These are phyloP conservation scores for Starmera amethionina DNA, from an alignment of 805 yeast species.

Conservation along the genomic window DNA sequence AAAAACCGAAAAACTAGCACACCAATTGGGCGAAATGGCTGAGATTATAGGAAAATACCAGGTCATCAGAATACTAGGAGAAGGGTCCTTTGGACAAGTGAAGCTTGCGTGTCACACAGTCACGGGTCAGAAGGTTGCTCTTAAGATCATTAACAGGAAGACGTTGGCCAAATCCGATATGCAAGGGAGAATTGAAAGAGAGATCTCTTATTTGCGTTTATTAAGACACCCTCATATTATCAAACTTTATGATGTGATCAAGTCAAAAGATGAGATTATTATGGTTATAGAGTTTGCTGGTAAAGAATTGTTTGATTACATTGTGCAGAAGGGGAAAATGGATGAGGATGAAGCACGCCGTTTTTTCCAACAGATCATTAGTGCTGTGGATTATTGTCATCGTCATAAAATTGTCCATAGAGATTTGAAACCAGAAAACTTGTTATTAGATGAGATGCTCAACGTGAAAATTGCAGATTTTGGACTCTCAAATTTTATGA, in stretches of 20 bases:
- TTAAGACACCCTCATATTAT: constrained; percentile 94
- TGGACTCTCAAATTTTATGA: constrained; percentile 92
- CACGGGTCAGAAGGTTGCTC: constrained; percentile 87
- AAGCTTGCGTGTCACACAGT: constrained; percentile 83
- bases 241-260: constrained; percentile 89
- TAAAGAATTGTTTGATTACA: constrained; percentile 91
- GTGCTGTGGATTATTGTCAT: constrained; percentile 95
- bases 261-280: constrained; percentile 88
- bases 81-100: constrained; percentile 95
- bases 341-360: constrained; percentile 85
- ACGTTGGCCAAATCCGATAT: constrained; percentile 90
- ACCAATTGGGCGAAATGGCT: constrained; percentile 18
- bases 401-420: constrained; percentile 94
- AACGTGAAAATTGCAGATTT: constrained; percentile 96
- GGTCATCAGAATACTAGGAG: constrained; percentile 86
- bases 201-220: constrained; percentile 78
- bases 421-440: constrained; percentile 92
- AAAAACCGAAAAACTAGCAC: constrained; percentile 15
- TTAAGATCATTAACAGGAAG: constrained; percentile 86
- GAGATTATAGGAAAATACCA: constrained; percentile 83
- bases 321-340: constrained; percentile 90
- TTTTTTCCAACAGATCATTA: constrained; percentile 91
- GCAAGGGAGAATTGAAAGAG: constrained; percentile 96
- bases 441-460: constrained; percentile 77
- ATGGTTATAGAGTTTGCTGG: constrained; percentile 98